Percentiles rank a stretch among this genome's conserved stretches.
phyloP scores from a whole-genome alignment of 1,284 basidiomycete genomes.

The Leccinum proliferum region DNA sequence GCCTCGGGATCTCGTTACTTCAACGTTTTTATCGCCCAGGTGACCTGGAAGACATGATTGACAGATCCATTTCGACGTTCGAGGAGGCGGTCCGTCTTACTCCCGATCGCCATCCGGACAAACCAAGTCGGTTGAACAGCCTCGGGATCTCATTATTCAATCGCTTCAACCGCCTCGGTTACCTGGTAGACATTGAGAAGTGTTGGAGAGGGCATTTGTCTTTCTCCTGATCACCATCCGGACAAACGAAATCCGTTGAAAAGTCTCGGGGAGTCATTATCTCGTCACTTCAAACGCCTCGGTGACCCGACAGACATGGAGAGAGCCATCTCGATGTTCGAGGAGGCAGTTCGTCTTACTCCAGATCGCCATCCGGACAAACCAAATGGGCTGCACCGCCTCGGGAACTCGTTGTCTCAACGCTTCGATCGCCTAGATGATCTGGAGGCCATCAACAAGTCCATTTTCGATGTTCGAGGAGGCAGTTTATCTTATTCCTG shows the following conservation, averaged over 20 bases:
- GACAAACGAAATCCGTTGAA: not conserved
- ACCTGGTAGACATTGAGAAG: not conserved
- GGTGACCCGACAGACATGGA: not conserved
- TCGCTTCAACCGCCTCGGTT: not conserved
- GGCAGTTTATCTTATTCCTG: not conserved
- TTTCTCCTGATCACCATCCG: not conserved
- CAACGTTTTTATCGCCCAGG: not conserved
- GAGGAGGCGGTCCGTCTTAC: not conserved
- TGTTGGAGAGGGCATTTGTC: not conserved
- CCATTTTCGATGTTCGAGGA: not conserved
- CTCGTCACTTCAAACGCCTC: not conserved
- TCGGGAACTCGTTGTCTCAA: not conserved
- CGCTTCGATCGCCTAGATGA: not conserved
- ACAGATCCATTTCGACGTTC: not conserved
- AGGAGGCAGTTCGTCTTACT: not conserved
- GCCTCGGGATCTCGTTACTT: not conserved
- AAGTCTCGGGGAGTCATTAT: not conserved
- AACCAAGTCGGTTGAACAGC: not conserved
- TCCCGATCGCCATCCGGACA: not conserved
- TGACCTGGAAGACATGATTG: not conserved
- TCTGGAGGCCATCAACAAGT: not conserved
- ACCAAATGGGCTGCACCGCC: not conserved
- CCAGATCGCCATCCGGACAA: not conserved
- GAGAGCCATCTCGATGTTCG: not conserved
- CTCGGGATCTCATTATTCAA: not conserved